These are phyloP conservation scores for Apophysomyces variabilis DNA, from an alignment of 371 early-diverging fungal genomes.

Conservation along the genomic window DNA sequence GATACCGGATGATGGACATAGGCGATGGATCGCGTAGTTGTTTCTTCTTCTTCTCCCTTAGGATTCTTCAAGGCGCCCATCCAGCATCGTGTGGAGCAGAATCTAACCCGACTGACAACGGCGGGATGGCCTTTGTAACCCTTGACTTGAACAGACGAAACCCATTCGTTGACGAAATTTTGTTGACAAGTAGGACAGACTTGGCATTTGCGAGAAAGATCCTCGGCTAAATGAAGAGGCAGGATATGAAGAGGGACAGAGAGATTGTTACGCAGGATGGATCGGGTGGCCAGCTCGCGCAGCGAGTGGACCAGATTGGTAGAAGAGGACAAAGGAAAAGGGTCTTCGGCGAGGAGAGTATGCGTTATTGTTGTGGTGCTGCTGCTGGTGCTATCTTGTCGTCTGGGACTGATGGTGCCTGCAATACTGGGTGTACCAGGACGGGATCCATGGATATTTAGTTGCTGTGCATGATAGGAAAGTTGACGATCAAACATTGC, in stretches of 20 bases:
- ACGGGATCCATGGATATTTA: slow-evolving; percentile 44
- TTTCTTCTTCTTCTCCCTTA: neutral
- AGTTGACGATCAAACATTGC: slow-evolving; percentile 50
- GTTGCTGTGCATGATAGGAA: slow-evolving; percentile 45
- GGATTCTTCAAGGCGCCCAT: slow-evolving; percentile 26
- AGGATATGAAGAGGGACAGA: slow-evolving; percentile 33
- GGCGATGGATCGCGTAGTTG: slow-evolving; percentile 4
- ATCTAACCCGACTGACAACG: slow-evolving; percentile 61
- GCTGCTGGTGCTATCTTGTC: neutral
- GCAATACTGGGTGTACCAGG: slow-evolving; percentile 25
- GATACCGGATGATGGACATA: slow-evolving; percentile 11
- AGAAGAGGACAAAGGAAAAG: neutral
- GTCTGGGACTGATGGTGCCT: neutral
- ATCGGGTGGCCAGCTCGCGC: slow-evolving; percentile 39
- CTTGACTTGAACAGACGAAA: slow-evolving; percentile 64
- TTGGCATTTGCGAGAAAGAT: slow-evolving; percentile 42
- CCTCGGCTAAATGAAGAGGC: slow-evolving; percentile 49
- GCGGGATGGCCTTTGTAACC: slow-evolving; percentile 65
- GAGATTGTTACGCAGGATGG: slow-evolving; percentile 24
- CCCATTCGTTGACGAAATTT: slow-evolving; percentile 67
- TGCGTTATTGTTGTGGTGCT: neutral
- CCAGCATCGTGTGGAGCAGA: slow-evolving; percentile 61
- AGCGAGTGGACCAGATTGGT: slow-evolving; percentile 34
- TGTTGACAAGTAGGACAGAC: slow-evolving; percentile 54
- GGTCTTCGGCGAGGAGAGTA: neutral